These are phyloP conservation scores for Coccomyxa sp. DNA, from an alignment of 139 green algal genomes.

Conservation along the genomic window DNA sequence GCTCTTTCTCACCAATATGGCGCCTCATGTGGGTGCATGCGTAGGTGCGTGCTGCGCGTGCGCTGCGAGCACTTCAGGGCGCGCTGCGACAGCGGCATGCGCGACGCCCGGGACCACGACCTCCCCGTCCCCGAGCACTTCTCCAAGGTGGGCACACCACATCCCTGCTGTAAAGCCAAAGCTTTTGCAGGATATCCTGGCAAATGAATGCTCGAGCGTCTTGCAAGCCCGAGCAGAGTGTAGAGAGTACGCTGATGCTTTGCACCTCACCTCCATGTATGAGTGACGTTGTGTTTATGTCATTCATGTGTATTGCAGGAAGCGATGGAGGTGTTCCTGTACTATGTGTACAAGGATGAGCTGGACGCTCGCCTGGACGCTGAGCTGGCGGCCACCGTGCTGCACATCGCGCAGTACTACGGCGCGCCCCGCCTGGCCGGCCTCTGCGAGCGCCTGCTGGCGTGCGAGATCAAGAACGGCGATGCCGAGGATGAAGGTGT, in stretches of 20 bases:
- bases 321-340: constrained; percentile 34
- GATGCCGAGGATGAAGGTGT: constrained; percentile 24
- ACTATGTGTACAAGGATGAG: constrained; percentile 51
- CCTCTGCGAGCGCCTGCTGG: constrained; percentile 48
- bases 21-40: too few species aligned
- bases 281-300: not conserved
- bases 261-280: not conserved
- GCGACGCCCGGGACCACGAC: constrained; percentile 19
- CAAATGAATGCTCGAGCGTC: too few species aligned
- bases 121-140: constrained; percentile 58
- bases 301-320: constrained; percentile 7
- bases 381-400: constrained; percentile 21
- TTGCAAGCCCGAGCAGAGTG: too few species aligned
- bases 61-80: constrained; percentile 48
- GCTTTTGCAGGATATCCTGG: too few species aligned
- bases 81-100: constrained; percentile 40
- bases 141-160: constrained; percentile 22
- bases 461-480: constrained; percentile 23
- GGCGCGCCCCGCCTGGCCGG: constrained; percentile 33
- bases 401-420: constrained; percentile 53
- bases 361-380: constrained; percentile 11
- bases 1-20: too few species aligned
- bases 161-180: too few species aligned
- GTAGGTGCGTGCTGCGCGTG: constrained; percentile 34
- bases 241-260: too few species aligned